Conservation (phyloP, 352 stramenopile genomes). For the Phytopythium aichiense region DNA sequence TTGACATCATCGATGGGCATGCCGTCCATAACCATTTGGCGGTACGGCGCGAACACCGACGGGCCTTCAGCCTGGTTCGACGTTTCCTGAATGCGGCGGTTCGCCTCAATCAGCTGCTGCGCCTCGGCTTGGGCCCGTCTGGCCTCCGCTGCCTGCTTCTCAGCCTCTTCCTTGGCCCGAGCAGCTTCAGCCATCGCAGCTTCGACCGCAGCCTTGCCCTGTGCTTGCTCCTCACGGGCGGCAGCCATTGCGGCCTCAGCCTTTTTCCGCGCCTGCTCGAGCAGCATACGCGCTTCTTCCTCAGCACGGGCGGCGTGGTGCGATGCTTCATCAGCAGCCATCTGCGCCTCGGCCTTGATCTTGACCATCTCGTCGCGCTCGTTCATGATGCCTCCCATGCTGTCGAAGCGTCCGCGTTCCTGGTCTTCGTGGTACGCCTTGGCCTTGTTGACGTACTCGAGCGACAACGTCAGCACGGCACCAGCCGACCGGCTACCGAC, state of each 20-base stretch:
- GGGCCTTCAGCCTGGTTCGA: conserved; percentile 32
- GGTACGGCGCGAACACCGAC: conserved; percentile 60
- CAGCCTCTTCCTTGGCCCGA: conserved; percentile 71
- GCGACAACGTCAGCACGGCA: conserved; percentile 65
- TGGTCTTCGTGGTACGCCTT: conserved; percentile 77
- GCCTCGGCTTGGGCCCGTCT: conserved; percentile 73
- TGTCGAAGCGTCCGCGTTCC: conserved; percentile 52
- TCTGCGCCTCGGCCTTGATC: conserved; percentile 77
- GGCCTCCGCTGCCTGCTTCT: conserved; percentile 75
- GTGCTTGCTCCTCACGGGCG: conserved; percentile 70
- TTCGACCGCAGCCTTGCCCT: conserved; percentile 81
- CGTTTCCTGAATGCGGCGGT: conserved; percentile 74
- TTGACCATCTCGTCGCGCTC: conserved; percentile 81
- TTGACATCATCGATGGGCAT: conserved; percentile 64
- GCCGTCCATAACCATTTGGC: conserved; percentile 70
- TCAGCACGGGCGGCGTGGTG: conserved; percentile 62
- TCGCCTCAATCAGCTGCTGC: conserved; percentile 81
- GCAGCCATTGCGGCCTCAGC: conserved; percentile 80
- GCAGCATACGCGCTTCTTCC: conserved; percentile 66
- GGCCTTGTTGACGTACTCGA: conserved; percentile 85
- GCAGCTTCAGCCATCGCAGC: conserved; percentile 81
- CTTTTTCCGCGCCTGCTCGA: conserved; percentile 78
- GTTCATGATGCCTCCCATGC: conserved; percentile 66
- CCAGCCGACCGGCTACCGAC: conserved; percentile 73
- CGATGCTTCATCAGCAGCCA: conserved; percentile 76